Evolutionary conservation across 306 rosid genomes (phyloP), one percentile per base, ranked within the genome.

Genomic region (Cucurbita pepo): DNA sequence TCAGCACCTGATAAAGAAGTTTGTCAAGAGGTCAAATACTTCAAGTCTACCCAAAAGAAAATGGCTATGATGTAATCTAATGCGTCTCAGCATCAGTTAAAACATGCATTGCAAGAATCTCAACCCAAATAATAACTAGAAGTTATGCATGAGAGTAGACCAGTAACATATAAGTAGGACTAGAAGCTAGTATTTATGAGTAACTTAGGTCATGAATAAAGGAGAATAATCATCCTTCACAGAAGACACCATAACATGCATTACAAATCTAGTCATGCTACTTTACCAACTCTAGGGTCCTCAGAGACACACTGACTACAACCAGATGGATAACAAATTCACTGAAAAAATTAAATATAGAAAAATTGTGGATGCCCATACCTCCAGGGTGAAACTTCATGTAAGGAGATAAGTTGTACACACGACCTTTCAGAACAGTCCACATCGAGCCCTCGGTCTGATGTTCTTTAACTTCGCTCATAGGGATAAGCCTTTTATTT

Each of bases 351-450:
- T 47, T 16, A 41, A 77, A 77, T 70, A 22, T 52, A 7, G 45
- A 62, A 69, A 52, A 73, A 56, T 72, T 7, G 47, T 69, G 80
- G 9, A 77, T 76, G 73, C 76, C 3, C 79, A 75, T 88, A 90
- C 97, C 97, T 82, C 97, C 97, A n/a, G 98, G 97, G 73, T 90
- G 98, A 79, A 93, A 93, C 79, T 85, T 88, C 96, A 90, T 85
- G 73, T 93, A 93, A 10, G 97, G 96, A 74, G 87, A 86, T 80
- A 93, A 53, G 81, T 93, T 93, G 77, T 93, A 93, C 78, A 91
- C 92, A 18, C 87, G 92, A 21, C 97, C 99, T 81, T 91, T 94
- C 43, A 94, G 84, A 81, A 90, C 96, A 73, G 99, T 94, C 97
- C 99, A 94, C 95, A 89, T 88, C 16, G 92, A 82, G 51, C 85